Evolutionary conservation across 2,329 filamentous ascomycete genomes (phyloP).

Genomic region (Pleomassaria siparia): DNA sequence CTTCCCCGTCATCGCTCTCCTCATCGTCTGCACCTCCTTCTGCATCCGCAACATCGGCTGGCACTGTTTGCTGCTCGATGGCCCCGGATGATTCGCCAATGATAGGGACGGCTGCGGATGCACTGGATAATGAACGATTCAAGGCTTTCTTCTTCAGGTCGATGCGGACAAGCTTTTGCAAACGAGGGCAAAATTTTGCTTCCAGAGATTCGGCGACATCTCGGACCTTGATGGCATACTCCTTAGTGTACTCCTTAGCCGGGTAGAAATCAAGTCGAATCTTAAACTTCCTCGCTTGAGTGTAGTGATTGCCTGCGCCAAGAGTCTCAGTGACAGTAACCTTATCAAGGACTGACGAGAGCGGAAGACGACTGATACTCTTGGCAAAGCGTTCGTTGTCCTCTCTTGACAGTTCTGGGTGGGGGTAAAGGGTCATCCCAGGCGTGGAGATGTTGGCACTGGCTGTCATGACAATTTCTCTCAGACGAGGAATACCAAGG

Average conservation of each 20-base stretch:
- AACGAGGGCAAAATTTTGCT: slow-evolving; percentile 70
- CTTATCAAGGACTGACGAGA: slow-evolving; percentile 81
- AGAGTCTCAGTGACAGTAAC: slow-evolving; percentile 79
- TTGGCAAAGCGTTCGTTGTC: slow-evolving; percentile 84
- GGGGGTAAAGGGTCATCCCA: slow-evolving; percentile 80
- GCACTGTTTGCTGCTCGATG: slow-evolving; percentile 53
- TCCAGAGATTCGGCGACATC: slow-evolving; percentile 84
- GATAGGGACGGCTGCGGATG: slow-evolving; percentile 69
- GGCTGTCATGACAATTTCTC: slow-evolving; percentile 98
- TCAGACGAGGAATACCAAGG: slow-evolving; percentile 91
- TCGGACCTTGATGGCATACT: slow-evolving; percentile 77
- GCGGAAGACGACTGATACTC: slow-evolving; percentile 80
- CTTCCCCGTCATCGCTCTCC: slow-evolving; percentile 69
- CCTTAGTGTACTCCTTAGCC: slow-evolving; percentile 75
- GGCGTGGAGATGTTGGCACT: slow-evolving; percentile 87
- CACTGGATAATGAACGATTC: slow-evolving; percentile 56
- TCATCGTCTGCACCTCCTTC: slow-evolving; percentile 66
- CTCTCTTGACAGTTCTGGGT: slow-evolving; percentile 67
- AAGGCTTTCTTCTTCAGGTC: slow-evolving; percentile 79
- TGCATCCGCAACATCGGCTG: slow-evolving; percentile 40
- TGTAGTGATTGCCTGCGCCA: slow-evolving; percentile 67
- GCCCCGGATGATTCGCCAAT: slow-evolving; percentile 66
- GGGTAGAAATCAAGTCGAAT: slow-evolving; percentile 84
- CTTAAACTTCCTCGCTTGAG: slow-evolving; percentile 80
- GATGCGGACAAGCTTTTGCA: slow-evolving; percentile 70